phyloP scores from a whole-genome alignment of 345 rosid species.

The Eucalyptus cloeziana region DNA sequence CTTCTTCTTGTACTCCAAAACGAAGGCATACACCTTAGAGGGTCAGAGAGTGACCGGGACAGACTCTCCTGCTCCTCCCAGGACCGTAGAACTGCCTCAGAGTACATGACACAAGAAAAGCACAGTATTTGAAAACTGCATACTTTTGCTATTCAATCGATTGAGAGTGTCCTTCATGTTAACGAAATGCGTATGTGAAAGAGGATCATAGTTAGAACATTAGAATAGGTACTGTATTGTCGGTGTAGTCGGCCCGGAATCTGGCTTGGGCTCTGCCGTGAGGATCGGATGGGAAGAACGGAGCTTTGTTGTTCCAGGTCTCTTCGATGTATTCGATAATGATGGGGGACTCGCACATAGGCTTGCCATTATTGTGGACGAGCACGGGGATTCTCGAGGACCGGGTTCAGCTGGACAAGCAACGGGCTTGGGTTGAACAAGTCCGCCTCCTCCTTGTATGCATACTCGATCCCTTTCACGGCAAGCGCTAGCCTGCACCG shows the following conservation, averaged over 20 bases:
- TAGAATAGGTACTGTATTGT: neutral
- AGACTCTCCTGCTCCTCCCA: no score
- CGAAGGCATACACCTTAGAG: no score
- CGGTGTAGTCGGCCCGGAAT: neutral
- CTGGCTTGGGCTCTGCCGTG: neutral
- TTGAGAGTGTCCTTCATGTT: no score
- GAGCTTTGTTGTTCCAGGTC: neutral
- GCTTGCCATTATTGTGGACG: neutral
- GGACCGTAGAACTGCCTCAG: no score
- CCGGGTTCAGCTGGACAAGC: neutral
- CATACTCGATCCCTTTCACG: neutral
- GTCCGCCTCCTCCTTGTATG: neutral
- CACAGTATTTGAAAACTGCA: neutral
- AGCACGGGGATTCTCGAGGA: neutral
- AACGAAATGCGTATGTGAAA: no score
- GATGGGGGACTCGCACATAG: neutral
- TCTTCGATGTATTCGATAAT: neutral
- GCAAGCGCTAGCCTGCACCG: neutral
- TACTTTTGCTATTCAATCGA: neutral
- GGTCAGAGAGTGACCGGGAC: no score
- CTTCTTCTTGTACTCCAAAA: no score
- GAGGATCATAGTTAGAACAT: neutral
- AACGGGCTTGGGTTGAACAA: neutral
- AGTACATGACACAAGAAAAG: no score
- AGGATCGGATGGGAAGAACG: neutral